Evolutionary conservation across 768 basidiomycete species (phyloP), one percentile per base, ranked within the genome.

Genomic region (Lactifluus echinatus): DNA sequence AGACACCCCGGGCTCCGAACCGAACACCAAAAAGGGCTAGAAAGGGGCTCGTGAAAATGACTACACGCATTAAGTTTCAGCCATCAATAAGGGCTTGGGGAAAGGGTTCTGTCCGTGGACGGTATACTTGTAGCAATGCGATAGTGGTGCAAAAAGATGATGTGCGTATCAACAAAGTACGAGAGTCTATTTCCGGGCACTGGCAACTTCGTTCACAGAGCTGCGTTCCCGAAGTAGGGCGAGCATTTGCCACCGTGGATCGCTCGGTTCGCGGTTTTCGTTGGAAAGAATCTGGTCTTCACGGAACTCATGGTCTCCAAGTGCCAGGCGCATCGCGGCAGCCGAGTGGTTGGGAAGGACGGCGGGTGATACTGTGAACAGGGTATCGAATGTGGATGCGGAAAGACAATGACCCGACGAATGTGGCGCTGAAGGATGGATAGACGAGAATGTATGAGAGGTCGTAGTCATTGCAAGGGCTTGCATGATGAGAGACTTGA

Each of bases 401-500:
- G 84, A 80, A 29, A 91, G 80, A 8, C 85, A 62, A 50, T 67
- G 63, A 66, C 66, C 66, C 57, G 65, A 54, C 50, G 66, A 71
- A 53, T 69, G 71, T n/a, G 71, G 69, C 3, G 61, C 62, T 15
- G 85, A 81, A 0, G 86, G 82, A 10, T 74, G 76, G 47, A 92
- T 89, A 46, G 89, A 90, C 7, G 83, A 79, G 63, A 89, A 84
- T 28, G 86, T 82, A 63, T 85, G 81, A 6, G 89, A 90, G 8
- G 82, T 78, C 0, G 87, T 82, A 2, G 87, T 89, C 10, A 90
- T 73, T 2, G 87, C 84, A 29, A 92, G 69, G 4, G 89, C 87
- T 63, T 87, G 87, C 1, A 84, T 87, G 61, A 92, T 85, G 26
- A 91, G 79, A 56, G 90, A 86, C 66, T 92, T 92, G 4, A 92